A percentile compares a stretch with the other conserved stretches of the same genome.
phyloP scores from a whole-genome alignment of 2,329 filamentous ascomycete species.

The Cercospora brassicicola region DNA sequence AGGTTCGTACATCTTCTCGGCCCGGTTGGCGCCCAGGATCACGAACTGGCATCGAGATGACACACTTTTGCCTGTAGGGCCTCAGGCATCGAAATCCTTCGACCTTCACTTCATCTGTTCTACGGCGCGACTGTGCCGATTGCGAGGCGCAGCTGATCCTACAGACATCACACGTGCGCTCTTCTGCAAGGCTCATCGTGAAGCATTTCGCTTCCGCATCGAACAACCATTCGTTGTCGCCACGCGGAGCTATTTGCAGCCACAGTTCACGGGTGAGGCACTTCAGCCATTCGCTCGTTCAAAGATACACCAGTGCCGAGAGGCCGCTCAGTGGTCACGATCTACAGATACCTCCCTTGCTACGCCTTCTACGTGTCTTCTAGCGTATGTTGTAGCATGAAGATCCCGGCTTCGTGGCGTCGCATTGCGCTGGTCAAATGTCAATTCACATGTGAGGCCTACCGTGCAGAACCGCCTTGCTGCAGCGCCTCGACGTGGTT shows the following conservation, averaged over 20 bases:
- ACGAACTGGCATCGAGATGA: neutral
- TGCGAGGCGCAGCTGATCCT: constrained; percentile 8
- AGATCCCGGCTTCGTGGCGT: neutral
- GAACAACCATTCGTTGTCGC: neutral
- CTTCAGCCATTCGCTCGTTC: constrained; percentile 2
- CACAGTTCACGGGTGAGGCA: constrained; percentile 1
- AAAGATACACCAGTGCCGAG: neutral
- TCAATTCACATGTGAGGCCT: neutral
- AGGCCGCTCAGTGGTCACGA: neutral
- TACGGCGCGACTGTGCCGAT: constrained; percentile 3
- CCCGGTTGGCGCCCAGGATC: neutral
- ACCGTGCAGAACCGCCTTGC: neutral
- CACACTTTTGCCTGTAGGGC: neutral
- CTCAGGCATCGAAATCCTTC: neutral
- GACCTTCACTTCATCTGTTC: neutral
- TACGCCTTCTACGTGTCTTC: constrained; percentile 14
- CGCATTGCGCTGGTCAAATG: neutral
- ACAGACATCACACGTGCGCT: neutral
- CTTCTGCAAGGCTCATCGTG: constrained; percentile 1
- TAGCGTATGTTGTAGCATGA: constrained; percentile 7
- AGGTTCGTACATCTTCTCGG: neutral
- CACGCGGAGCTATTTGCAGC: neutral
- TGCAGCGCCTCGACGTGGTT: neutral
- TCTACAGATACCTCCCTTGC: neutral
- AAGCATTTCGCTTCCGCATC: neutral